phyloP scores from a whole-genome alignment of 495 filamentous ascomycete genomes.

The Hyphodiscus hymeniophilus region DNA sequence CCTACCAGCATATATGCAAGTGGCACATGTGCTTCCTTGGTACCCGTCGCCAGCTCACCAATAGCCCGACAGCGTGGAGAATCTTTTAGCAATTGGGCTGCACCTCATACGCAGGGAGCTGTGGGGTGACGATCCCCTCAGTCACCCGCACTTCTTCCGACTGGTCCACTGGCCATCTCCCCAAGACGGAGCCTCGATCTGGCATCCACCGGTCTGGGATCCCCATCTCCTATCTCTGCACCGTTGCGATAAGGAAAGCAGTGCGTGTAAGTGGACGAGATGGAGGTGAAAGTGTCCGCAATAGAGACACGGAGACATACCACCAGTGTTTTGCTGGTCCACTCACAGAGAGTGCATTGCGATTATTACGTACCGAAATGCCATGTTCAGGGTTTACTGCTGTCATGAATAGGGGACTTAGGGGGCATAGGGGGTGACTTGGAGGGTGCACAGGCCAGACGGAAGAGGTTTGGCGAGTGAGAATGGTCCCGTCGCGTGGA shows the following conservation, averaged over 20 bases:
- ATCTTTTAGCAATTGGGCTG: constrained; percentile 20
- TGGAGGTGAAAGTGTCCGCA: neutral
- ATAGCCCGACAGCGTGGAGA: neutral
- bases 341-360: neutral
- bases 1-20: constrained; percentile 11
- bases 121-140: constrained; percentile 15
- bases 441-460: too few species aligned
- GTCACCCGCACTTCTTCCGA: neutral
- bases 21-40: neutral
- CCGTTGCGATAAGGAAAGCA: constrained; percentile 17
- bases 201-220: neutral
- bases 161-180: neutral
- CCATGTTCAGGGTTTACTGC: constrained; percentile 18
- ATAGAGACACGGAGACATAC: neutral
- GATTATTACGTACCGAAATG: constrained; percentile 21
- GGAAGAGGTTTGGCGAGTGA: neutral
- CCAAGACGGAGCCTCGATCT: neutral
- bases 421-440: neutral
- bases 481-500: neutral
- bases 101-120: constrained; percentile 10
- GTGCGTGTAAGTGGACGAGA: constrained; percentile 8
- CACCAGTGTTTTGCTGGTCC: constrained; percentile 3
- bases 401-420: constrained; percentile 16
- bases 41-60: constrained; percentile 10
- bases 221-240: neutral